Base-by-base conservation (phyloP, 352 stramenopile genomes). In the Phytopythium sindhum region DNA sequence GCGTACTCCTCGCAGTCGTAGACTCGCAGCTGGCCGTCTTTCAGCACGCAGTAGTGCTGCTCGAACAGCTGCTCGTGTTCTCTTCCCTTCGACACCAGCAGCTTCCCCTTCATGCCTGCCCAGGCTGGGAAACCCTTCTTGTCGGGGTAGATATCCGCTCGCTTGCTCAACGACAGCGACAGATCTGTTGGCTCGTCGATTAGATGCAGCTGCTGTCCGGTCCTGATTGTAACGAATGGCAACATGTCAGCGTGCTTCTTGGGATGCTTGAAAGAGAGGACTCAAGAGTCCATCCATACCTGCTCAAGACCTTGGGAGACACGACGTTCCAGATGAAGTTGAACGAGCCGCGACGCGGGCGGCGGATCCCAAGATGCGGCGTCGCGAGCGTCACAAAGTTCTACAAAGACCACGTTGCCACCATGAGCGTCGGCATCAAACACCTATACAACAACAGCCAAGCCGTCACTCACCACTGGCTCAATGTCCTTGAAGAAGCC, bases 331-430 rank as follows among this genome's bases (percentile, higher is more conserved):
- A 82, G 26, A 95, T 53, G 33, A 78, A 74, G 63, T 93, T 95
- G 29, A 84, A 72, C 12, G 73, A 68, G 6, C 79, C 80, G 17
- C 80, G 77, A 56, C 77, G 73, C 31, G 86, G 79, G 23, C 80
- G 78, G 28, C 84, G 81, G 29, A 90, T 89, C 51, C 86, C 86
- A 56, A 95, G 65, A 47, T 95, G 84, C n/a, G 86, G 85, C 35
- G 81, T 82, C 45, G 85, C 85, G 39, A 94, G 66, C 41, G 85
- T 88, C 53, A 95, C 80, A 45, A 95, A 91, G 65, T 93, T 95
- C 86, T 94, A 65, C 39, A 63, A 37, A 60, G n/a, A 12, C 44
- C 61, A 23, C 8, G 29, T n/a, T n/a, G n/a, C 42, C 24, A 56
- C 15, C 17, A 44, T 21, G 29, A 44, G 24, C 24, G 59, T 68